phyloP scores from a whole-genome alignment of 148 eudicot genomes.

The Pouteria glomerata region DNA sequence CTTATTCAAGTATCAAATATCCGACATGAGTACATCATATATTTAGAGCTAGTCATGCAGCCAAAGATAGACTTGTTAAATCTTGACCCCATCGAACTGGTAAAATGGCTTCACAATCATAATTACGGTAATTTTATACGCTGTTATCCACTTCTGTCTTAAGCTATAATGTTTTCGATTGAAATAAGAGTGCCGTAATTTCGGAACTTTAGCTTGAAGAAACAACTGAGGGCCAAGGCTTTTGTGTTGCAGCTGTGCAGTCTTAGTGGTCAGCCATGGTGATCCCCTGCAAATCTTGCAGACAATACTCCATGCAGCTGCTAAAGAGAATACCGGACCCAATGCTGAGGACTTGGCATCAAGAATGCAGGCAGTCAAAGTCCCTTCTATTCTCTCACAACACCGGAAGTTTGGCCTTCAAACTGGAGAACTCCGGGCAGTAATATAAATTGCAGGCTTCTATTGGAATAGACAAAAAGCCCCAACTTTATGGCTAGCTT shows the following conservation, averaged over 20 bases:
- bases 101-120: background rate
- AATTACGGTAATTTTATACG: background rate
- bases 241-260: conserved; percentile 49
- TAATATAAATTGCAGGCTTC: conserved; percentile 25
- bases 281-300: conserved; percentile 93
- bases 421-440: conserved; percentile 77
- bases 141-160: background rate
- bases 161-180: too few relatives aligned
- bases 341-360: conserved; percentile 26
- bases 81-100: background rate
- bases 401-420: conserved; percentile 63
- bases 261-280: conserved; percentile 90
- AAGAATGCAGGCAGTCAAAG: conserved; percentile 50
- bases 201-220: background rate
- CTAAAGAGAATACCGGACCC: conserved; percentile 26
- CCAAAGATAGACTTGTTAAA: background rate
- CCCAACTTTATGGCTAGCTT: background rate
- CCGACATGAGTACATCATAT: too few relatives aligned
- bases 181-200: too few relatives aligned
- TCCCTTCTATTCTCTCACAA: conserved; percentile 53
- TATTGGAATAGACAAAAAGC: background rate
- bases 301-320: conserved; percentile 63
- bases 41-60: too few relatives aligned
- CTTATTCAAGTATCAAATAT: too few relatives aligned
- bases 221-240: background rate